A percentile compares a stretch with the other conserved stretches of the same genome.
phyloP scores from a whole-genome alignment of 1,139 yeast genomes.

The Pichia terricola region DNA sequence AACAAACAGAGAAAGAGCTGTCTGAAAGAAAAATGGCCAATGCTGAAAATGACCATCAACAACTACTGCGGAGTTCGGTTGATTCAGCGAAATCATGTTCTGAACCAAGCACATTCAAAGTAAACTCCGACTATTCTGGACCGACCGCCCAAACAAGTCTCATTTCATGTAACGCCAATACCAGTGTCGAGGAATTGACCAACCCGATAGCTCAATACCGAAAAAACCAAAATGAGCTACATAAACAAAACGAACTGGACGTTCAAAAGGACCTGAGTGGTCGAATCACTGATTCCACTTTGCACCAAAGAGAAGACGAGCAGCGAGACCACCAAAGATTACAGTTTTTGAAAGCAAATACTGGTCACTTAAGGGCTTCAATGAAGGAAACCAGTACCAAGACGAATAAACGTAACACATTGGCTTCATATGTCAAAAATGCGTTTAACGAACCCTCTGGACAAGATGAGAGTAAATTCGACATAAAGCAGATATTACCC shows the following conservation, averaged over 20 bases:
- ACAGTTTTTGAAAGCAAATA: too few species aligned
- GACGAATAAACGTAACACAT: conserved; percentile 3
- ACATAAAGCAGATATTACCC: background rate
- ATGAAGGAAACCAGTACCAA: conserved; percentile 5
- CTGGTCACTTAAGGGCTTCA: conserved; percentile 22
- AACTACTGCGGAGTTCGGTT: background rate
- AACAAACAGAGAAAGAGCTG: conserved; percentile 19
- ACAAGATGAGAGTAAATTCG: background rate
- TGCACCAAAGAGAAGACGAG: too few species aligned
- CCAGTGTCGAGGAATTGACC: background rate
- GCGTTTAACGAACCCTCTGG: conserved; percentile 3
- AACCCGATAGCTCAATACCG: background rate
- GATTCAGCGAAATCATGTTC: conserved; percentile 12
- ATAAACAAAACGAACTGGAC: too few species aligned
- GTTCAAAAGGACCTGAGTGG: too few species aligned
- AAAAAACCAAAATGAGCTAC: background rate
- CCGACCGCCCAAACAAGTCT: conserved; percentile 32
- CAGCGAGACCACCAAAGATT: too few species aligned
- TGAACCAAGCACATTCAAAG: conserved; percentile 21
- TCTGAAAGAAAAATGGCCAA: conserved; percentile 4
- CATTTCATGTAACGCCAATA: conserved; percentile 1
- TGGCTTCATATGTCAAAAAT: conserved; percentile 5
- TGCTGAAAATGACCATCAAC: too few species aligned
- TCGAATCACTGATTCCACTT: too few species aligned
- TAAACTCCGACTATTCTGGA: conserved; percentile 33